These are phyloP conservation scores for Sodiomyces alkalinus DNA, from an alignment of 2,329 filamentous ascomycete genomes.

Conservation along the genomic window DNA sequence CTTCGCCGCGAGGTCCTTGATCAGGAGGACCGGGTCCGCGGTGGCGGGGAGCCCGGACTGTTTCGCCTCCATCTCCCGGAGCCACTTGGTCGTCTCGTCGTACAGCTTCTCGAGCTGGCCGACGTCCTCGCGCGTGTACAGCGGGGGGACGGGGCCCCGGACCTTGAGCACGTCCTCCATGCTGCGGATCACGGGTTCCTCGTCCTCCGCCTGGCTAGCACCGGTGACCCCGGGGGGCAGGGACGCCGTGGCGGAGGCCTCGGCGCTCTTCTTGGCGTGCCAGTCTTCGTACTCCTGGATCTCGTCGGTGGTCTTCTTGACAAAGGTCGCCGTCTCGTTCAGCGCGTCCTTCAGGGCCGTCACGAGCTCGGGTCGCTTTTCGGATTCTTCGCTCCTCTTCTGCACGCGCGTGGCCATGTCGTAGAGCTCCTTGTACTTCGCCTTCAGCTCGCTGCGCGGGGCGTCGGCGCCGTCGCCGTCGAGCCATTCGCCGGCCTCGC, in stretches of 20 bases:
- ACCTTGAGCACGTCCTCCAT: slow-evolving; percentile 29
- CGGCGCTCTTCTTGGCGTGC: slow-evolving; percentile 29
- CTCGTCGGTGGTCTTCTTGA: slow-evolving; percentile 53
- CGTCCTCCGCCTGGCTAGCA: slow-evolving; percentile 62
- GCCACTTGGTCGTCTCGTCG: slow-evolving; percentile 53
- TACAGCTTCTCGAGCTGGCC: slow-evolving; percentile 46
- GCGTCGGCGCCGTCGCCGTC: slow-evolving; percentile 74
- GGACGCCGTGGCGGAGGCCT: slow-evolving; percentile 24
- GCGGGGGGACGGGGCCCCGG: slow-evolving; percentile 41
- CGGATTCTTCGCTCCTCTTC: slow-evolving; percentile 56
- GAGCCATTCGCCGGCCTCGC: slow-evolving; percentile 72
- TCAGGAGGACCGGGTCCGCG: slow-evolving; percentile 60
- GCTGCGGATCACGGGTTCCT: slow-evolving; percentile 25
- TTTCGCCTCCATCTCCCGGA: slow-evolving; percentile 52
- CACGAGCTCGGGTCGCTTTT: slow-evolving; percentile 55
- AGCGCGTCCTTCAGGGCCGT: slow-evolving; percentile 54
- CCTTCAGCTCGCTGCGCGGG: slow-evolving; percentile 56
- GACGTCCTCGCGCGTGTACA: slow-evolving; percentile 63
- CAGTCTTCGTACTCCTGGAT: slow-evolving; percentile 53
- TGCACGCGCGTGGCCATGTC: slow-evolving; percentile 65
- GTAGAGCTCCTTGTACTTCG: slow-evolving; percentile 62
- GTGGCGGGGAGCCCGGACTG: slow-evolving; percentile 56
- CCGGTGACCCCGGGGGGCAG: slow-evolving; percentile 32
- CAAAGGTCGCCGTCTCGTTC: slow-evolving; percentile 53
- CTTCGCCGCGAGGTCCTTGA: slow-evolving; percentile 56